These are phyloP conservation scores for Clavariopsis aquatica DNA, from an alignment of 495 filamentous ascomycete genomes.

Conservation along the genomic window DNA sequence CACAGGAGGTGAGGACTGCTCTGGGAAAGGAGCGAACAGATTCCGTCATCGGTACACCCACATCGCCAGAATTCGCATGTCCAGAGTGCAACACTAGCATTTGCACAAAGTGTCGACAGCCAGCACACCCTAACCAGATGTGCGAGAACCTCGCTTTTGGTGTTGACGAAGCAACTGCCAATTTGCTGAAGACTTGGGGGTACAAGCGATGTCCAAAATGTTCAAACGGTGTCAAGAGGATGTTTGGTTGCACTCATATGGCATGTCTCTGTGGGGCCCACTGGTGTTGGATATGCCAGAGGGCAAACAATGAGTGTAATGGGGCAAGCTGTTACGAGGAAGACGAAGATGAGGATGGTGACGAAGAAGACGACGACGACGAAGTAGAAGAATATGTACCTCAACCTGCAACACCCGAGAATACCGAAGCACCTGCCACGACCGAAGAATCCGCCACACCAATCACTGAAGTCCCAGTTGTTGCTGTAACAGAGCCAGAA, in stretches of 20 bases:
- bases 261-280: slow-evolving; percentile 43
- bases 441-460: background rate
- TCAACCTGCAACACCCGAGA: background rate
- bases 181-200: slow-evolving; percentile 34
- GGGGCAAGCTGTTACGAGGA: slow-evolving; percentile 26
- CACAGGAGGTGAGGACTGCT: background rate
- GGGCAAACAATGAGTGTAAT: slow-evolving; percentile 19
- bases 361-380: slow-evolving; percentile 24
- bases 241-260: slow-evolving; percentile 45
- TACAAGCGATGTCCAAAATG: slow-evolving; percentile 43
- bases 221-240: slow-evolving; percentile 41
- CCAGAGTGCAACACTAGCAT: slow-evolving; percentile 38
- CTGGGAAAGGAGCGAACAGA: slow-evolving; percentile 30
- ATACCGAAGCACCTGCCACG: background rate
- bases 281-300: slow-evolving; percentile 42
- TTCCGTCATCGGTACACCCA: slow-evolving; percentile 26
- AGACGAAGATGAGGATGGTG: slow-evolving; percentile 17
- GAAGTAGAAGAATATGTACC: background rate
- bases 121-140: slow-evolving; percentile 24
- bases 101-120: slow-evolving; percentile 38
- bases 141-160: slow-evolving; percentile 29
- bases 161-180: slow-evolving; percentile 34
- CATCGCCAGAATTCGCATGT: slow-evolving; percentile 24
- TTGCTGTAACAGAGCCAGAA: background rate
- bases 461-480: background rate